Evolutionary conservation across 495 filamentous ascomycete genomes (phyloP).

Genomic region (Saxophila tyrrhenica): DNA sequence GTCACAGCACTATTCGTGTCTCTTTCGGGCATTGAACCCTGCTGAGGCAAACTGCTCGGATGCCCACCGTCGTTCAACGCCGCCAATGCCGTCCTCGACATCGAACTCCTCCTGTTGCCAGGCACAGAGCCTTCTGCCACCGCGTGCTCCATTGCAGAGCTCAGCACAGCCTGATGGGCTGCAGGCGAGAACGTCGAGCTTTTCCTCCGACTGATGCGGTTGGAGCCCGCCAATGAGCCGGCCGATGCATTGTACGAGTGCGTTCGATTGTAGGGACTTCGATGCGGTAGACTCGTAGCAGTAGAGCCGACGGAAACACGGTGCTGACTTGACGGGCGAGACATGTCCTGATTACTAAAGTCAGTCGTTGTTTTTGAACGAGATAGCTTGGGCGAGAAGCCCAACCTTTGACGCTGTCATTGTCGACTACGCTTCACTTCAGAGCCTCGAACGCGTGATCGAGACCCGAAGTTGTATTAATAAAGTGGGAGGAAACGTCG

Average conservation of each 20-base stretch:
- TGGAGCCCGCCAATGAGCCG: constrained; percentile 60
- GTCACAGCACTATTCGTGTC: constrained; percentile 27
- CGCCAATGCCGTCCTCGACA: constrained; percentile 23
- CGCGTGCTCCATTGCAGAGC: constrained; percentile 52
- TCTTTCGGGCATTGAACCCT: constrained; percentile 22
- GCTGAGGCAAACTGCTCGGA: constrained; percentile 30
- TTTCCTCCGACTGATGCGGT: constrained; percentile 81
- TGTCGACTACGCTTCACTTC: too few relatives aligned
- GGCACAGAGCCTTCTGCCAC: constrained; percentile 20
- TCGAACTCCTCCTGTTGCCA: constrained; percentile 30
- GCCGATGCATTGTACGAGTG: constrained; percentile 76
- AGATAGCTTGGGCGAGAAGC: background rate
- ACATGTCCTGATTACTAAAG: constrained; percentile 13
- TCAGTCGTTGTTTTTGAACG: background rate
- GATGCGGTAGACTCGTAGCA: constrained; percentile 25
- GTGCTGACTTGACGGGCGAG: constrained; percentile 32
- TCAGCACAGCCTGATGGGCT: constrained; percentile 63
- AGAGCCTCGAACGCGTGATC: too few relatives aligned
- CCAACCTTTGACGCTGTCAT: constrained; percentile 18
- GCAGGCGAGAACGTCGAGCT: constrained; percentile 70
- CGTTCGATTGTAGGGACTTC: constrained; percentile 52
- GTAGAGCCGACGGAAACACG: constrained; percentile 29
- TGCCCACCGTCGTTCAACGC: constrained; percentile 20
- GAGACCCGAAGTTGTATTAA: background rate
- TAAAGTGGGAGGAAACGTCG: too few relatives aligned